Evolutionary conservation across 495 filamentous ascomycete species (phyloP), one percentile per base, ranked within the genome.

Genomic region (Podospora comata): DNA sequence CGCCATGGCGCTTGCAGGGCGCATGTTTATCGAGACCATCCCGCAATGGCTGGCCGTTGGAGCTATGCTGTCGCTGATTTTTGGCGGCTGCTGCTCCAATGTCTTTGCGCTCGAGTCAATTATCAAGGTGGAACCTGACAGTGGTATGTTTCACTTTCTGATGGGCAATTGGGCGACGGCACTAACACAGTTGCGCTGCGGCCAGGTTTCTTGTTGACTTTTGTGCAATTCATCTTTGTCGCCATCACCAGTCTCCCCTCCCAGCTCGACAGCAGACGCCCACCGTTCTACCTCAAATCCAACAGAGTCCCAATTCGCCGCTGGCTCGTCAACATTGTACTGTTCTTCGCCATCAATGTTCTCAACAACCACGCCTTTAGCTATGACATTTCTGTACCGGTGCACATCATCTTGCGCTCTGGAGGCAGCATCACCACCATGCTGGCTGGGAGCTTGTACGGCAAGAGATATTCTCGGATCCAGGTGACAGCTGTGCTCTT

Each of bases 341-440:
- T 97, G 65, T 98, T 97, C 80, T 93, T 96, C 73, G 84, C 85
- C 65, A 93, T 97, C 74, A 97, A 97, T 71, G 84, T 97, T 59
- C 81, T 98, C 67, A 99, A 99, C 80, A 99, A 99, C 73, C 94
- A 93, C 83, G 95, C 95, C 5, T 98, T 99, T 76, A 93, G 92
- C 67, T 98, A 97, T 80, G 89, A 92, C 67, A 98, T 99, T 61
- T 96, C 92, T 5, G 94, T 99, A 0, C 95, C 95, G 26, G 87
- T 99, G 59, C 95, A 99, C 74, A 99, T 98, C 71, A 97, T 99
- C 67, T 81, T 99, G 6, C 90, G 95, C 20, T 97, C 93, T 55
- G 96, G 93, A 26, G 96, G 95, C 9, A 96, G 92, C 68, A 94
- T 97, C 60, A 94, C 93, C 0, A 98, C 95, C 0, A 93, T 99